These are phyloP conservation scores for Solanum ossicruentum DNA, from an alignment of 257 asterid species.

Conservation along the genomic window DNA sequence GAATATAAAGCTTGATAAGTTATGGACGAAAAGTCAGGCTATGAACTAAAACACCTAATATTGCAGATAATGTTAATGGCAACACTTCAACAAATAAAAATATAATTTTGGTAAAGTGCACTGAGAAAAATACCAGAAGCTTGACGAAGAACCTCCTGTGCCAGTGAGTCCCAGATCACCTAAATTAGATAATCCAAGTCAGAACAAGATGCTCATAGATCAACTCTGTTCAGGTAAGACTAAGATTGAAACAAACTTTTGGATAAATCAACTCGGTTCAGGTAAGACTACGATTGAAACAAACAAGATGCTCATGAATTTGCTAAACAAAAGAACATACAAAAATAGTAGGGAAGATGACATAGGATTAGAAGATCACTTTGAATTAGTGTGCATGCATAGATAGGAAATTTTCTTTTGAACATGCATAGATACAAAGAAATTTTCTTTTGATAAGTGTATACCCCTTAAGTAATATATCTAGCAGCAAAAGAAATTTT, in stretches of 20 bases:
- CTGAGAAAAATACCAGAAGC: conserved; percentile 53
- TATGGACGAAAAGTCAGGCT: background rate
- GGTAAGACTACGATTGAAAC: background rate
- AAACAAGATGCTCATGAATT: background rate
- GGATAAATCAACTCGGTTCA: background rate
- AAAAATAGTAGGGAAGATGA: background rate
- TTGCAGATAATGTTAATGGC: background rate
- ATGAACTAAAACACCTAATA: background rate
- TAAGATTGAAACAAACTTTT: background rate
- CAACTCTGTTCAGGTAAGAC: background rate
- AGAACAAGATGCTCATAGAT: background rate
- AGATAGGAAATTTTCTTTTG: background rate
- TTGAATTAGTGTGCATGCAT: background rate
- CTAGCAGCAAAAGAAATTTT: background rate
- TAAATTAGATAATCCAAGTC: conserved; percentile 5
- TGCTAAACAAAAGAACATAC: background rate
- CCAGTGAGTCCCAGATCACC: conserved; percentile 86
- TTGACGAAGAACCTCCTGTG: conserved; percentile 67
- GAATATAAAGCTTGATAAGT: background rate
- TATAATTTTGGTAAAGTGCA: background rate
- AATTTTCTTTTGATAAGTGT: background rate
- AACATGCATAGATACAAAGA: background rate
- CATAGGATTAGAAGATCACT: background rate
- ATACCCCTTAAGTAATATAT: background rate
- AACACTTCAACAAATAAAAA: background rate